These are phyloP conservation scores for Austropuccinia psidii DNA, from an alignment of 1,284 basidiomycete species.

Conservation along the genomic window DNA sequence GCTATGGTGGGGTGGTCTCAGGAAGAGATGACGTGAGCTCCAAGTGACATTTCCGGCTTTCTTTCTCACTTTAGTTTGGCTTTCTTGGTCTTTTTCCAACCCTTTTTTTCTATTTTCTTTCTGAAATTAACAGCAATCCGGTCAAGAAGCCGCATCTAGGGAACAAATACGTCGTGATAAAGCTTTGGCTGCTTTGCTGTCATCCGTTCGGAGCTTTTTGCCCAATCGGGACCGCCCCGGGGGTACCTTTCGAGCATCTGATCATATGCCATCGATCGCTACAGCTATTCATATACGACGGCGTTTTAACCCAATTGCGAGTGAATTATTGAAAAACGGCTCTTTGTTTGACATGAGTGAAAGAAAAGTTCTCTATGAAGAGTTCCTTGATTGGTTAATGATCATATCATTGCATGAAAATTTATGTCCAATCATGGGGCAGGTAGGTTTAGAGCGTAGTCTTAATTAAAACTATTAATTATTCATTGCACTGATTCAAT, in stretches of 20 bases:
- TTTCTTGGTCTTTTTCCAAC: neutral
- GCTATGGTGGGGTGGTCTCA: neutral
- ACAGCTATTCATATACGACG: slow-evolving; percentile 75
- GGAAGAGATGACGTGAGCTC: neutral
- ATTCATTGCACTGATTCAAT: slow-evolving; percentile 2
- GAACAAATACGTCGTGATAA: slow-evolving; percentile 7
- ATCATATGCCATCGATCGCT: neutral
- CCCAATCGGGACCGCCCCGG: neutral
- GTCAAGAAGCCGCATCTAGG: neutral
- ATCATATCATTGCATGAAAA: slow-evolving; percentile 83
- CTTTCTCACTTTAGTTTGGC: neutral
- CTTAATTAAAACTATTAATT: too few species aligned
- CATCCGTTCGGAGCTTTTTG: neutral
- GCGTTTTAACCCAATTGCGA: slow-evolving; percentile 75
- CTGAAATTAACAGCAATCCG: too few species aligned
- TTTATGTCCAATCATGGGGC: slow-evolving; percentile 84
- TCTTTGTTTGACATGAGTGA: slow-evolving; percentile 87
- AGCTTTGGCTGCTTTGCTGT: neutral
- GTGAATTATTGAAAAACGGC: slow-evolving; percentile 74
- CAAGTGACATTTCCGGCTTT: too few species aligned
- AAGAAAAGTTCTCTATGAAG: slow-evolving; percentile 72
- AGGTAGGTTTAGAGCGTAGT: slow-evolving; percentile 20
- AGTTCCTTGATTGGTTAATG: slow-evolving; percentile 82
- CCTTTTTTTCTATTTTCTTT: neutral
- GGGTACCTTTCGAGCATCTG: neutral